Evolutionary conservation across 2,329 filamentous ascomycete species (phyloP), one percentile per base, ranked within the genome.

Genomic region (Fusarium subglutinans): DNA sequence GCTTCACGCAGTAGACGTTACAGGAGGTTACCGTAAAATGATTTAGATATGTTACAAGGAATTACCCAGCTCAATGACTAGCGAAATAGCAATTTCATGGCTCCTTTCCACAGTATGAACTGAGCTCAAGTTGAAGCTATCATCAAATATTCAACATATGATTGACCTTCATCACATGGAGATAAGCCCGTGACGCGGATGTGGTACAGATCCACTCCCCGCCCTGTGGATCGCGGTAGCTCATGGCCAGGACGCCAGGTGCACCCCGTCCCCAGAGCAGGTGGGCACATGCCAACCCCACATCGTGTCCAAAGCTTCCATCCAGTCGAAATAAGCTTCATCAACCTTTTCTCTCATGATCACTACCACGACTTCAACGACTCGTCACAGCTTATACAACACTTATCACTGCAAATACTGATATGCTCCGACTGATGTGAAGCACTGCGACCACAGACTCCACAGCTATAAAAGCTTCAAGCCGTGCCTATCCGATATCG

Each of bases 211-310:
- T 71, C 72, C 72, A 74, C 68, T 68, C 71, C 71, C 63, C 63
- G 45, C 71, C 50, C 50, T 58, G 63, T 69, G 63, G 72, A 74
- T 65, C 71, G 63, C 67, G 47, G 66, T 48, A 71, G 70, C 56
- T 73, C 51, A 70, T 71, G 67, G 71, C 72, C 72, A n/a, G n/a
- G n/a, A n/a, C n/a, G n/a, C n/a, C n/a, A 74, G 67, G 72, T 72
- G 68, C 66, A 73, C 71, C 63, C 24, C 24, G 24, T 24, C 24
- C 24, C 61, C 63, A n/a, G 35, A 41, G 51, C 50, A 74, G 30
- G 63, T 71, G 66, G 63, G 68, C 72, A 75, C 72, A 74, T 74
- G 72, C 72, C 72, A 72, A 74, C 72, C 67, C 67, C 69, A 38
- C 67, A 61, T 65, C 56, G 67, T 69, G 38, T 67, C 55, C 62